phyloP scores from a whole-genome alignment of 1,284 basidiomycete species.

The Wallemia hederae region DNA sequence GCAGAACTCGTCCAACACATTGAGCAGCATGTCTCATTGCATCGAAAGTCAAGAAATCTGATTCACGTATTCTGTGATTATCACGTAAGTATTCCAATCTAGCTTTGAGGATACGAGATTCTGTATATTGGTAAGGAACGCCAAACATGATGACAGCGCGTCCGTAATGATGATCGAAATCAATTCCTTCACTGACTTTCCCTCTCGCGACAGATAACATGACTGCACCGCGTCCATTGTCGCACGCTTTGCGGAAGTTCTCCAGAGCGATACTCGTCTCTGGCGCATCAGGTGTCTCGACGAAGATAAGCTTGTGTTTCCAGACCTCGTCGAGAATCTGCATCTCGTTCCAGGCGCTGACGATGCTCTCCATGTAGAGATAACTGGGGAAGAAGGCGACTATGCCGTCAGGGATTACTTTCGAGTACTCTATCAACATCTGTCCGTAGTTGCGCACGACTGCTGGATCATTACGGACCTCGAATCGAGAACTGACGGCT shows the following conservation, averaged over 20 bases:
- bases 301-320: constrained; percentile 98
- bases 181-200: constrained; percentile 97
- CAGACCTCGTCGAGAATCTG: constrained; percentile 96
- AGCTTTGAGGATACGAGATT: constrained; percentile 82
- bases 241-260: constrained; percentile 90
- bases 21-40: constrained; percentile 98
- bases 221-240: constrained; percentile 92
- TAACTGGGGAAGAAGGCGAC: constrained; percentile 99
- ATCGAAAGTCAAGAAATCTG: constrained; percentile 95
- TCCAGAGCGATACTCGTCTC: constrained; percentile 94
- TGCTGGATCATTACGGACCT: constrained; percentile 94
- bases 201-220: constrained; percentile 89
- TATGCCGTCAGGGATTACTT: constrained; percentile 94
- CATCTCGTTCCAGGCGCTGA: constrained; percentile 99
- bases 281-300: constrained; percentile 95
- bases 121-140: constrained; percentile 95
- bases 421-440: constrained; percentile 91
- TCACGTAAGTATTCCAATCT: constrained; percentile 93
- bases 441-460: constrained; percentile 97
- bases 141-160: constrained; percentile 96
- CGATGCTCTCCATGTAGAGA: constrained; percentile 99
- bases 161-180: constrained; percentile 55
- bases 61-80: constrained; percentile 89
- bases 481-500: constrained; percentile 93
- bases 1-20: constrained; percentile 86